Percentiles rank a stretch among this genome's conserved stretches.
Evolutionary conservation across 129 eudicot species (phyloP).

Genomic region (Tagetes patula): DNA sequence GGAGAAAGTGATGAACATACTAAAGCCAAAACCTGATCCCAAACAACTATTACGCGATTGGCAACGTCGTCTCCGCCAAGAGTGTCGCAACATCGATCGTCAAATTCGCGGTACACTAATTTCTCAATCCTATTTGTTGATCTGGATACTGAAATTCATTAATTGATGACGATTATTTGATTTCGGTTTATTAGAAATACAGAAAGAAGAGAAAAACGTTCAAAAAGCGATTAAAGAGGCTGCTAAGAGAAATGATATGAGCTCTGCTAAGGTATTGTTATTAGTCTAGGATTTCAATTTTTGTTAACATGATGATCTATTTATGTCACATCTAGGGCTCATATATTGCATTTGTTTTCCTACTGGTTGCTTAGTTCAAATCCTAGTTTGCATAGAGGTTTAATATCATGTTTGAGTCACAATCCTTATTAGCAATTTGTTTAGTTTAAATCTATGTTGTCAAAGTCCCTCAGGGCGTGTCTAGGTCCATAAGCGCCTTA

Average conservation of each 20-base stretch:
- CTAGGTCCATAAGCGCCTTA: too few species aligned
- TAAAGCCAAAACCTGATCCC: constrained; percentile 87
- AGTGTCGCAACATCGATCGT: constrained; percentile 87
- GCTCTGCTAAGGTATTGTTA: constrained; percentile 75
- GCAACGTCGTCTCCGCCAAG: constrained; percentile 96
- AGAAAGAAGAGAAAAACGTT: constrained; percentile 87
- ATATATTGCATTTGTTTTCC: background rate
- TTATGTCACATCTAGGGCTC: constrained; percentile 15
- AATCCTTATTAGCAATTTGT: too few species aligned
- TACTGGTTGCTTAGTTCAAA: background rate
- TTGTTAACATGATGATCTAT: background rate
- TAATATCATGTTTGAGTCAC: background rate
- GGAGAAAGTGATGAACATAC: constrained; percentile 78
- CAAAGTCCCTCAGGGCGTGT: too few species aligned
- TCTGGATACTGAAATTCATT: constrained; percentile 8
- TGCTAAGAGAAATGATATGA: constrained; percentile 91
- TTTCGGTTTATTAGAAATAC: constrained; percentile 51
- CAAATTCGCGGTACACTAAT: constrained; percentile 71
- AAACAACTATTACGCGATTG: constrained; percentile 83
- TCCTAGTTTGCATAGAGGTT: background rate
- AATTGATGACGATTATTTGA: background rate
- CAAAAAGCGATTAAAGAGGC: constrained; percentile 97
- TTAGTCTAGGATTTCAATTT: background rate
- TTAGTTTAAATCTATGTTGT: too few species aligned
- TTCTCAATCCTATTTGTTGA: background rate